These are phyloP conservation scores for Lactuca saligna DNA, from an alignment of 129 eudicot genomes.

Conservation along the genomic window DNA sequence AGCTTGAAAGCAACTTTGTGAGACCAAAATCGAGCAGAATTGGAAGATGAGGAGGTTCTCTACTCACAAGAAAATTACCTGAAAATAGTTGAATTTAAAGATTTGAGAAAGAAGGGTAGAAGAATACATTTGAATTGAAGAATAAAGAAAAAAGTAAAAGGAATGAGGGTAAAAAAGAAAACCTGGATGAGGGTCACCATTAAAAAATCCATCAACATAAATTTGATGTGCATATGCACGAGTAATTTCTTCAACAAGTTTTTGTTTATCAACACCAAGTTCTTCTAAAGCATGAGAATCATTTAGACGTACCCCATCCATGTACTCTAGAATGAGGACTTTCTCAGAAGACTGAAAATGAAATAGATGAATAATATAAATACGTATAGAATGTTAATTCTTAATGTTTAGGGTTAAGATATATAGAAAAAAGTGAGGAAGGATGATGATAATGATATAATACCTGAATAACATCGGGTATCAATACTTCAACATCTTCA, in stretches of 20 bases:
- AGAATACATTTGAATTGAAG: constrained; percentile 3
- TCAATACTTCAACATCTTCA: constrained; percentile 69
- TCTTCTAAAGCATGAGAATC: constrained; percentile 68
- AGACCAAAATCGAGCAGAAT: constrained; percentile 97
- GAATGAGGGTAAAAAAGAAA: constrained; percentile 12
- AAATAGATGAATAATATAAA: constrained; percentile 2
- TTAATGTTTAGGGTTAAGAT: constrained; percentile 13
- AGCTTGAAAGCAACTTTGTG: constrained; percentile 74
- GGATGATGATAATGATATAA: constrained; percentile 3
- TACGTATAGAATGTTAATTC: neutral
- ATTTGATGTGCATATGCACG: constrained; percentile 99
- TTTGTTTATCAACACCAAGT: constrained; percentile 86
- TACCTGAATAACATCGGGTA: constrained; percentile 95
- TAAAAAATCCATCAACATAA: constrained; percentile 95
- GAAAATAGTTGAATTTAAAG: constrained; percentile 20
- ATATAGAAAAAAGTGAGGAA: constrained; percentile 21
- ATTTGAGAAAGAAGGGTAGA: constrained; percentile 11
- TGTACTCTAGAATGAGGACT: constrained; percentile 84
- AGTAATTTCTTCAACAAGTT: constrained; percentile 96
- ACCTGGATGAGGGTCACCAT: constrained; percentile 99
- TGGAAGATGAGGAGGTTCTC: constrained; percentile 88
- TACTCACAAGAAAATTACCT: constrained; percentile 99
- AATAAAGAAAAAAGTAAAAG: constrained; percentile 8
- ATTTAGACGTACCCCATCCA: constrained; percentile 94
- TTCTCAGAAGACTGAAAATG: constrained; percentile 77